phyloP scores from a whole-genome alignment of 2,329 filamentous ascomycete species.

The Fusarium sp. region DNA sequence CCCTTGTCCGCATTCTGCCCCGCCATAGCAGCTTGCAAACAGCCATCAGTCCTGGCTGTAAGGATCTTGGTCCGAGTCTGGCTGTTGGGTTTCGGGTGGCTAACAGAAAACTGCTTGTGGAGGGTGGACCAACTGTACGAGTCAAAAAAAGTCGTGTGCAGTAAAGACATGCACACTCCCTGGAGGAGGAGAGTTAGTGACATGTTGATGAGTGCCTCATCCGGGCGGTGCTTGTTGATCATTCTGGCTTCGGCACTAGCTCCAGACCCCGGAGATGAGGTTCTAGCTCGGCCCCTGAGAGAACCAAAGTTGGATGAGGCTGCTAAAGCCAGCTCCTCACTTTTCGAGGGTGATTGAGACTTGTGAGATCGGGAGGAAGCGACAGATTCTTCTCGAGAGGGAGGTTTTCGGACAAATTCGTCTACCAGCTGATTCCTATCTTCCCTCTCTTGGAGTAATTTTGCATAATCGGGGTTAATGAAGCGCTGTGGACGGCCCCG shows the following conservation, averaged over 20 bases:
- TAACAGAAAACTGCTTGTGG: constrained; percentile 2
- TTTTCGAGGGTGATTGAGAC: too few relatives aligned
- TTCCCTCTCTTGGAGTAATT: too few relatives aligned
- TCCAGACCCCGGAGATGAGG: not conserved
- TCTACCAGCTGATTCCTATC: too few relatives aligned
- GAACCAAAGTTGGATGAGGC: too few relatives aligned
- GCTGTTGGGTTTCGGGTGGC: too few relatives aligned
- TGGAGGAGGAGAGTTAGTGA: constrained; percentile 13
- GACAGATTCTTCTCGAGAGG: too few relatives aligned
- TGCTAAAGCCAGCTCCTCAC: too few relatives aligned
- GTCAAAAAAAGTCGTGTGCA: not conserved
- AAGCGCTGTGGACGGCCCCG: not conserved
- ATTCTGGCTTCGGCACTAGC: not conserved
- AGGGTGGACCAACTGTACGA: not conserved
- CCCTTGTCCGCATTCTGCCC: not conserved
- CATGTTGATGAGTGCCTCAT: constrained; percentile 25
- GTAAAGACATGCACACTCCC: constrained; percentile 6
- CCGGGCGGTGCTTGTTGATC: constrained; percentile 11
- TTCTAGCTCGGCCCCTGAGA: not conserved
- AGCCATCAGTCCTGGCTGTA: constrained; percentile 3
- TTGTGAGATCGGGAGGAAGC: too few relatives aligned
- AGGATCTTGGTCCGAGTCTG: not conserved
- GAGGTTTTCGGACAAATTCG: too few relatives aligned
- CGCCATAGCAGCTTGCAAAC: not conserved
- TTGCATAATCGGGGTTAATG: too few relatives aligned